Conservation (phyloP, 768 basidiomycete genomes). For the Mycena leptocephala region DNA sequence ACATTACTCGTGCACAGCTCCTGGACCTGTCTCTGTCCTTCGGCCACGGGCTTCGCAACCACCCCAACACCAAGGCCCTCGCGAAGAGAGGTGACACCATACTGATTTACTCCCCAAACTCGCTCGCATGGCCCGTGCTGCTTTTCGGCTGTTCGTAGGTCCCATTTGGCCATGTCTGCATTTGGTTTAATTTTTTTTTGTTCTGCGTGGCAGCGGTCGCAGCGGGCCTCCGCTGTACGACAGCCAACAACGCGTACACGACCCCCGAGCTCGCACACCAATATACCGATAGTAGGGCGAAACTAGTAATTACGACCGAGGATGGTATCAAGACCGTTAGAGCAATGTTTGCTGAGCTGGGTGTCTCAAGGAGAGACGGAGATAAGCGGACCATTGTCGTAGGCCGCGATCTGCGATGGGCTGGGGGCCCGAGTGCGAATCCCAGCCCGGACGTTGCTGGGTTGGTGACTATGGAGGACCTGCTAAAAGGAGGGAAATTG, state of each 20-base stretch:
- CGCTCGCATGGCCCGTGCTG: slow-evolving; percentile 66
- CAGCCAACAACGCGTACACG: slow-evolving; percentile 71
- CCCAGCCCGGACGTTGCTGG: background rate
- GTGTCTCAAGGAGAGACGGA: slow-evolving; percentile 21
- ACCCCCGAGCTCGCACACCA: slow-evolving; percentile 71
- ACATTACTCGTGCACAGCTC: slow-evolving; percentile 63
- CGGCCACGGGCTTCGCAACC: slow-evolving; percentile 61
- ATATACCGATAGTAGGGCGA: slow-evolving; percentile 63
- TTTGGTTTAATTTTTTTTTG: background rate
- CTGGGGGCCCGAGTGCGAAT: slow-evolving; percentile 1
- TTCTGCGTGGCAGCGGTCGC: slow-evolving; percentile 55
- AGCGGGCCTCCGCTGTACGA: slow-evolving; percentile 66
- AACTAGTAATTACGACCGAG: slow-evolving; percentile 68
- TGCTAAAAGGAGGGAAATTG: slow-evolving; percentile 34
- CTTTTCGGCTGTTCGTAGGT: slow-evolving; percentile 48
- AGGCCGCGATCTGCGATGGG: slow-evolving; percentile 20
- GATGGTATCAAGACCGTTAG: slow-evolving; percentile 40
- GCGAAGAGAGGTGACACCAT: slow-evolving; percentile 60
- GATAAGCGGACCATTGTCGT: slow-evolving; percentile 30
- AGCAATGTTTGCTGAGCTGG: slow-evolving; percentile 40
- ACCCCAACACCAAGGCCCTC: slow-evolving; percentile 36
- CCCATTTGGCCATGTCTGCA: background rate
- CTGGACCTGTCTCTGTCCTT: slow-evolving; percentile 63
- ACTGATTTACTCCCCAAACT: slow-evolving; percentile 71
- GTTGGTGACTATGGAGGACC: slow-evolving; percentile 28